Percentiles rank a stretch among this genome's conserved stretches.
These are phyloP conservation scores for Colletotrichum spaethianum DNA, from an alignment of 2,329 filamentous ascomycete genomes.

Conservation along the genomic window DNA sequence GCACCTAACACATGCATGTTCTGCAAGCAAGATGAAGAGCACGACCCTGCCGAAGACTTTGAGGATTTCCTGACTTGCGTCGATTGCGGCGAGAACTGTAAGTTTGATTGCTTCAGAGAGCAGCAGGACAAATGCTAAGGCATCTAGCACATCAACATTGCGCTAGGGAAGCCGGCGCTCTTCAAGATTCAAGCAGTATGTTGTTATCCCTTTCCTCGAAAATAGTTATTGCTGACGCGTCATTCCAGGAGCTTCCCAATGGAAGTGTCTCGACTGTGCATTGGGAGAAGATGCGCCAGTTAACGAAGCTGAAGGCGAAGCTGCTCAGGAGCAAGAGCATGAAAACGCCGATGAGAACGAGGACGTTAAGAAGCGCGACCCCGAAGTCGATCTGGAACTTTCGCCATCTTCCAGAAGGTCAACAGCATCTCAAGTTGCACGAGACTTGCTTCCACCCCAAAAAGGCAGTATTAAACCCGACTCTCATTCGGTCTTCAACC, in stretches of 20 bases:
- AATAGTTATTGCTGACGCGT: neutral
- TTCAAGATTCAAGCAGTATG: constrained; percentile 63
- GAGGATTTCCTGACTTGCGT: constrained; percentile 84
- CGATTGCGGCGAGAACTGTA: constrained; percentile 87
- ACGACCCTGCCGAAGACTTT: constrained; percentile 85
- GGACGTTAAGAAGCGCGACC: constrained; percentile 2
- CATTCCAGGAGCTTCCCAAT: constrained; percentile 57
- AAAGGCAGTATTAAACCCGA: constrained; percentile 75
- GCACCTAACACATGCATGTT: constrained; percentile 72
- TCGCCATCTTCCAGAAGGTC: constrained; percentile 64
- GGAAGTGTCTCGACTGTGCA: constrained; percentile 67
- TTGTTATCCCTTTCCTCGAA: constrained; percentile 28
- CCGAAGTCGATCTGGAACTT: constrained; percentile 29
- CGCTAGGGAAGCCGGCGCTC: constrained; percentile 78
- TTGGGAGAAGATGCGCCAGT: neutral
- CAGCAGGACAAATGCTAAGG: constrained; percentile 48
- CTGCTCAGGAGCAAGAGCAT: neutral
- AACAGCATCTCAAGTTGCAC: constrained; percentile 76
- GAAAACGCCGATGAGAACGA: constrained; percentile 1
- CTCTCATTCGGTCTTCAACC: constrained; percentile 84
- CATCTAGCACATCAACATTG: constrained; percentile 90
- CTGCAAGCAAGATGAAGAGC: constrained; percentile 85
- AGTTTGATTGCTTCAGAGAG: constrained; percentile 54
- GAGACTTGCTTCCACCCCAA: constrained; percentile 80
- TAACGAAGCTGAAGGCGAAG: neutral